phyloP scores from a whole-genome alignment of 2,329 filamentous ascomycete species.

The Cladophialophora exuberans region DNA sequence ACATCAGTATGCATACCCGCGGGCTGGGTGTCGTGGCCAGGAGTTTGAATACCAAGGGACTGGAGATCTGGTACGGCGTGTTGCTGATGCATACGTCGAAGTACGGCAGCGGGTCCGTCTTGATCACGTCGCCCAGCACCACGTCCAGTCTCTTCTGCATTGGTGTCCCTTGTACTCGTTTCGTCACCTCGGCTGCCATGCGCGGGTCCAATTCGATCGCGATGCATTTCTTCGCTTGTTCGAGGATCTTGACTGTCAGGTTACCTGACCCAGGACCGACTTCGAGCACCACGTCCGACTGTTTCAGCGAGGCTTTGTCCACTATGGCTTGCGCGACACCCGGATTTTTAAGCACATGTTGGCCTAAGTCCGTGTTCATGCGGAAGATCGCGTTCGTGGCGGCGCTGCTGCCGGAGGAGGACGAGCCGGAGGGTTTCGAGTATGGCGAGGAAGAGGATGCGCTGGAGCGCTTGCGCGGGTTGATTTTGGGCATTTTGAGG shows the following conservation, averaged over 20 bases:
- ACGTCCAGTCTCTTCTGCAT: conserved; percentile 83
- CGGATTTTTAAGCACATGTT: conserved; percentile 92
- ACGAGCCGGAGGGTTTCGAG: conserved; percentile 50
- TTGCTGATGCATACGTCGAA: conserved; percentile 86
- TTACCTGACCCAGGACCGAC: conserved; percentile 90
- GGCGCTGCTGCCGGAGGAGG: conserved; percentile 53
- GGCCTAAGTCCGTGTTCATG: conserved; percentile 89
- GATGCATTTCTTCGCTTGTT: conserved; percentile 80
- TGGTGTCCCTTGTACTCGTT: conserved; percentile 88
- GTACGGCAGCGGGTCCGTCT: conserved; percentile 70
- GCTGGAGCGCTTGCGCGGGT: conserved; percentile 57
- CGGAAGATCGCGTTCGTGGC: conserved; percentile 85
- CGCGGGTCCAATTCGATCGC: conserved; percentile 92
- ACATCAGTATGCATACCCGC: conserved; percentile 87
- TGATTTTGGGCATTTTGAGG: conserved; percentile 57
- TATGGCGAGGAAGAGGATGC: conserved; percentile 41
- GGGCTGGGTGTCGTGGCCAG: conserved; percentile 81
- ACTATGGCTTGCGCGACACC: conserved; percentile 82
- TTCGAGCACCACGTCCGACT: conserved; percentile 86
- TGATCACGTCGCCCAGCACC: conserved; percentile 89
- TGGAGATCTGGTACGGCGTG: conserved; percentile 81
- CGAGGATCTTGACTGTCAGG: conserved; percentile 84
- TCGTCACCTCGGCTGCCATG: conserved; percentile 94
- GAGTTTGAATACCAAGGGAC: conserved; percentile 88
- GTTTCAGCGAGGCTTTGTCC: conserved; percentile 85